Percentiles rank a stretch among this genome's conserved stretches.
These are phyloP conservation scores for Plasmodium gaboni DNA, from an alignment of 169 alveolate genomes.

Conservation along the genomic window DNA sequence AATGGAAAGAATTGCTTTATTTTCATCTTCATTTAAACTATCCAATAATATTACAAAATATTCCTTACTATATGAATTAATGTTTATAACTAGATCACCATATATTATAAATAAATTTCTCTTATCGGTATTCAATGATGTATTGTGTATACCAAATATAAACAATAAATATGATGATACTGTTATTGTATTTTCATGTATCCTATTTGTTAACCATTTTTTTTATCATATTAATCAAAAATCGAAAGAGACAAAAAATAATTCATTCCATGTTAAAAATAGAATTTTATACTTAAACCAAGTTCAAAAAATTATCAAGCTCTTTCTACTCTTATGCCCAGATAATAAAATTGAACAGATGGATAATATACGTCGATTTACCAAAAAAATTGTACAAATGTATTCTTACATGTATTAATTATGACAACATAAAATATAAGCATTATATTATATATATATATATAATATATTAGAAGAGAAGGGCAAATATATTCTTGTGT, in stretches of 20 bases:
- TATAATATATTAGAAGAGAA: no score
- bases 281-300: conserved; percentile 26
- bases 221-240: conserved; percentile 40
- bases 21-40: conserved; percentile 29
- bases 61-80: conserved; percentile 50
- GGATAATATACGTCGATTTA: conserved; percentile 40
- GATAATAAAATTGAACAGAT: conserved; percentile 6
- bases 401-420: conserved; percentile 33
- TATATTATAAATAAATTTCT: conserved; percentile 57
- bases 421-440: no score
- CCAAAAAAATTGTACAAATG: conserved; percentile 31
- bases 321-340: conserved; percentile 32
- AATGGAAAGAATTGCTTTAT: conserved; percentile 57
- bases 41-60: conserved; percentile 42
- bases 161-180: conserved; percentile 26
- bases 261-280: neutral
- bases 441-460: no score
- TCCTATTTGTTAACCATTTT: conserved; percentile 69
- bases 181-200: conserved; percentile 54
- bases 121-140: conserved; percentile 69
- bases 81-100: conserved; percentile 72
- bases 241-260: conserved; percentile 1
- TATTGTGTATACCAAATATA: conserved; percentile 54
- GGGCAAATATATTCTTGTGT: no score
- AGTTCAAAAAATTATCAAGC: conserved; percentile 66